A percentile compares a stretch with the other conserved stretches of the same genome.
These are phyloP conservation scores for Rhodotorula mucilaginosa DNA, from an alignment of 1,284 basidiomycete species.

Conservation along the genomic window DNA sequence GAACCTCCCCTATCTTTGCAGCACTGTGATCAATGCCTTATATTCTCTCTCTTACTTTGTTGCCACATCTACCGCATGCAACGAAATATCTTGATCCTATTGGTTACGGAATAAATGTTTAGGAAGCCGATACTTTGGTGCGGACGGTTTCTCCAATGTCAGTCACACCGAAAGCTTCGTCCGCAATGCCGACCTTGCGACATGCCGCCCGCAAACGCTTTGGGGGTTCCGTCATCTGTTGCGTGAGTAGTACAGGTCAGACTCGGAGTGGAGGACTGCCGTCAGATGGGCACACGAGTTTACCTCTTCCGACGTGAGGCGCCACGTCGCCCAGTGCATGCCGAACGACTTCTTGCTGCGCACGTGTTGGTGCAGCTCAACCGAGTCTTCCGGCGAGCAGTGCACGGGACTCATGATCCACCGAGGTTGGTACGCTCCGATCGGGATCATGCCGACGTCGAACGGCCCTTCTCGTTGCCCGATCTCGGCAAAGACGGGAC, in stretches of 20 bases:
- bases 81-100: not conserved
- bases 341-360: slow-evolving; percentile 57
- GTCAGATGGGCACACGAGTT: not conserved
- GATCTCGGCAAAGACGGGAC: slow-evolving; percentile 68
- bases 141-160: slow-evolving; percentile 59
- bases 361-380: slow-evolving; percentile 62
- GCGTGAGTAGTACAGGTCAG: not conserved
- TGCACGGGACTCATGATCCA: slow-evolving; percentile 57
- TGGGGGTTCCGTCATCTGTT: slow-evolving; percentile 56
- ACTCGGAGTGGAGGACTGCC: not conserved
- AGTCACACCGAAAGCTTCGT: slow-evolving; percentile 58
- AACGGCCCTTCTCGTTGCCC: slow-evolving; percentile 63
- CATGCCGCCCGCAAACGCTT: slow-evolving; percentile 57
- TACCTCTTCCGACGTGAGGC: slow-evolving; percentile 27
- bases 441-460: slow-evolving; percentile 50
- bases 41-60: not conserved
- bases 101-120: not conserved
- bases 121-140: slow-evolving; percentile 9
- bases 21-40: not conserved
- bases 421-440: slow-evolving; percentile 61
- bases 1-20: not conserved
- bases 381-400: slow-evolving; percentile 49
- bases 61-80: not conserved
- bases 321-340: slow-evolving; percentile 53
- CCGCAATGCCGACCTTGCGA: slow-evolving; percentile 55